Evolutionary conservation across 148 eudicot species (phyloP).

Genomic region (Selenicereus undatus): DNA sequence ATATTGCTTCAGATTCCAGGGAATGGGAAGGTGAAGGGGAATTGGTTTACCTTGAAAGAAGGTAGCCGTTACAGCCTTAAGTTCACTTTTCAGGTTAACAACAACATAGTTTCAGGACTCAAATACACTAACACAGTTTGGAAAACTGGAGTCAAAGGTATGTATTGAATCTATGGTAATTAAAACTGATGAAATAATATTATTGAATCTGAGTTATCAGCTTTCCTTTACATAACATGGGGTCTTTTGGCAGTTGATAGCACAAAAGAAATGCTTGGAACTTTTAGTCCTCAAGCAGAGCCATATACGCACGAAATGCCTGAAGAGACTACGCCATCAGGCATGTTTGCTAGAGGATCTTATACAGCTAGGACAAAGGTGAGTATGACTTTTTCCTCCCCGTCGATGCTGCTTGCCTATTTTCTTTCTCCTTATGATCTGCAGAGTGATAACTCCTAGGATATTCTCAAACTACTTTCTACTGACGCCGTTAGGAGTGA

Average conservation of each 20-base stretch:
- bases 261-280: conserved; percentile 82
- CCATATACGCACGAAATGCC: conserved; percentile 69
- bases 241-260: conserved; percentile 51
- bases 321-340: conserved; percentile 86
- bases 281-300: conserved; percentile 79
- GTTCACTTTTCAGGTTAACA: conserved; percentile 69
- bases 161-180: background rate
- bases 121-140: conserved; percentile 78
- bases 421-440: background rate
- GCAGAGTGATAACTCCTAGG: background rate
- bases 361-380: conserved; percentile 82
- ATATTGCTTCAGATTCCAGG: conserved; percentile 72
- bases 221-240: conserved; percentile 3
- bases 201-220: background rate
- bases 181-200: background rate
- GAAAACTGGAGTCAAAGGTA: conserved; percentile 93
- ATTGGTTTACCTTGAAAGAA: conserved; percentile 88
- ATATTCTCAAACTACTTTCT: background rate
- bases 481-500: background rate
- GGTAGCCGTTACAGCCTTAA: conserved; percentile 65
- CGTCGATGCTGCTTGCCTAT: background rate
- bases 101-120: conserved; percentile 81
- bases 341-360: conserved; percentile 87
- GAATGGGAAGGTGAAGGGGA: conserved; percentile 62
- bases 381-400: background rate